Percentiles rank a stretch among this genome's conserved stretches.
phyloP scores from a whole-genome alignment of 2,329 filamentous ascomycete genomes.

The Pseudomassariella vexata region DNA sequence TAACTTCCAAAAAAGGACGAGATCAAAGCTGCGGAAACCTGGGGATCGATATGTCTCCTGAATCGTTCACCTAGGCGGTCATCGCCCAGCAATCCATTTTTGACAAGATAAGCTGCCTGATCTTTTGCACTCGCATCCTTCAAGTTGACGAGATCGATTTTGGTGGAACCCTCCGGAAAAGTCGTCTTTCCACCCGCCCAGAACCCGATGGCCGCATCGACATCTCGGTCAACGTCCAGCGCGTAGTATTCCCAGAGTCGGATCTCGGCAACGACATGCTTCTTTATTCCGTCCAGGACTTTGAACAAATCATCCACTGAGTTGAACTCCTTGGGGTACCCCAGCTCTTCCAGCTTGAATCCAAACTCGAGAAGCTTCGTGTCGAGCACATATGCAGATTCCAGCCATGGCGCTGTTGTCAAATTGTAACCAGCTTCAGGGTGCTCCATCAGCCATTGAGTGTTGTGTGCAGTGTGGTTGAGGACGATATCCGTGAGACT shows the following conservation, averaged over 20 bases:
- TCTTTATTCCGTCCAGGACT: conserved; percentile 81
- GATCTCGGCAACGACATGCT: conserved; percentile 69
- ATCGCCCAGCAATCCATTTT: conserved; percentile 63
- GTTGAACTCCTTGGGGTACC: conserved; percentile 69
- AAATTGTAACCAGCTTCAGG: conserved; percentile 95
- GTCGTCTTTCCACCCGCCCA: conserved; percentile 61
- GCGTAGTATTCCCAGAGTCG: conserved; percentile 93
- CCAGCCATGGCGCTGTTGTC: conserved; percentile 75
- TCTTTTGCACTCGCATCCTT: conserved; percentile 38
- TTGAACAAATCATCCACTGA: conserved; percentile 66
- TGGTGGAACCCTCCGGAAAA: conserved; percentile 39
- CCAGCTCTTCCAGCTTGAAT: conserved; percentile 61
- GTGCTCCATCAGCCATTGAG: conserved; percentile 87
- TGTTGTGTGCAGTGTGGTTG: conserved; percentile 97
- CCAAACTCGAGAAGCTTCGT: conserved; percentile 69
- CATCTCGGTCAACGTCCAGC: conserved; percentile 69
- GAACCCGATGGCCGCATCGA: conserved; percentile 60
- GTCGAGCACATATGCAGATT: conserved; percentile 58
- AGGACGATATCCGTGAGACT: conserved; percentile 94
- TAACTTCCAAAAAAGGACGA: conserved; percentile 63
- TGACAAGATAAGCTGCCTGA: conserved; percentile 57
- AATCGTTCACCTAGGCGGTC: conserved; percentile 78
- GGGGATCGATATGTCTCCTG: conserved; percentile 64
- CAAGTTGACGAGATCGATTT: conserved; percentile 40
- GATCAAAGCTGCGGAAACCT: conserved; percentile 62